Conservation (phyloP, 2,329 filamentous ascomycete species). For the Parastagonospora avenae region DNA sequence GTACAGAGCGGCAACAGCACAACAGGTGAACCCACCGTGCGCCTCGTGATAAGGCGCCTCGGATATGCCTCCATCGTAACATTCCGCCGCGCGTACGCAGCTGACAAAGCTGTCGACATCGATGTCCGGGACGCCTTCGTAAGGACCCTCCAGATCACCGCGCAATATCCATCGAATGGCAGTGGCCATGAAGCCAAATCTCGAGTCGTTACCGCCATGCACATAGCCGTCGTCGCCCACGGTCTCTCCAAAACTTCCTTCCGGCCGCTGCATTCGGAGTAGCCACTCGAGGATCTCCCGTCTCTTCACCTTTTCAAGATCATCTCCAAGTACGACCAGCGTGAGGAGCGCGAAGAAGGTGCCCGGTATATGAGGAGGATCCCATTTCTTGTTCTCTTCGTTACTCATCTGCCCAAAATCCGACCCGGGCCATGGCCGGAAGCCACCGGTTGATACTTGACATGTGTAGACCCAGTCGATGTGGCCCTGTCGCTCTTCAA, state of each 20-base stretch:
- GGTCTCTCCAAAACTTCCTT: constrained; percentile 92
- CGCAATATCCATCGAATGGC: constrained; percentile 82
- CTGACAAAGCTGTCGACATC: constrained; percentile 70
- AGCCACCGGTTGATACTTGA: constrained; percentile 85
- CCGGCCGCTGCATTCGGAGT: constrained; percentile 72
- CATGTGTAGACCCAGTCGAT: constrained; percentile 82
- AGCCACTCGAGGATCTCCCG: constrained; percentile 75
- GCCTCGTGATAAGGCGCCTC: constrained; percentile 81
- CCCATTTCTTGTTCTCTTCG: constrained; percentile 63
- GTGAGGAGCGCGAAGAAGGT: constrained; percentile 86
- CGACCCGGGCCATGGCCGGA: constrained; percentile 81
- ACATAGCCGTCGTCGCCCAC: constrained; percentile 64
- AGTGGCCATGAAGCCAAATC: constrained; percentile 85
- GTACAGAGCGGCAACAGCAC: constrained; percentile 76
- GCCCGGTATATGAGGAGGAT: constrained; percentile 82
- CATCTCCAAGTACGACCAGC: constrained; percentile 69
- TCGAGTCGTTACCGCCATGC: constrained; percentile 81
- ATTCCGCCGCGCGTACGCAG: constrained; percentile 72
- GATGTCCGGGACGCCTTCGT: constrained; percentile 70
- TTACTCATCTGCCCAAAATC: constrained; percentile 56
- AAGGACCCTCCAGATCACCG: constrained; percentile 60
- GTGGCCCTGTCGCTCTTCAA: constrained; percentile 61
- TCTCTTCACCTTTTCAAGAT: constrained; percentile 67
- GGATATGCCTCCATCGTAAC: constrained; percentile 83
- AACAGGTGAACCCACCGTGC: constrained; percentile 91